Evolutionary conservation across 371 early-diverging fungal species (phyloP).

Genomic region (Mycotypha africana): DNA sequence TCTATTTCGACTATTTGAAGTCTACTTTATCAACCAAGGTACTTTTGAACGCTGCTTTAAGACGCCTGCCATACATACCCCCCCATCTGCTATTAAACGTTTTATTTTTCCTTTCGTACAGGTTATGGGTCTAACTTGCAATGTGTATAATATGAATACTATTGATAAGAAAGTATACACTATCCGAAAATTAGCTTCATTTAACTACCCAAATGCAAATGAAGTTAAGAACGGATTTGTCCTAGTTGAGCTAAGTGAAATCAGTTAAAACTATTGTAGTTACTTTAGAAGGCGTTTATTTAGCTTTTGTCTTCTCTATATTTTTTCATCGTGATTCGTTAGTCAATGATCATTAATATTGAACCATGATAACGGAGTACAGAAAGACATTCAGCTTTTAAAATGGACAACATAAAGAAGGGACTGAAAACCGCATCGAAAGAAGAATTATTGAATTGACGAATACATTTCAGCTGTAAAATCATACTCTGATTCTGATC

Average conservation of each 20-base stretch:
- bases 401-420: constrained; percentile 8
- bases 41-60: constrained; percentile 4
- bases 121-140: constrained; percentile 4
- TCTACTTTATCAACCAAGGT: constrained; percentile 2
- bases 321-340: constrained; percentile 5
- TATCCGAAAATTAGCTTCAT: constrained; percentile 2
- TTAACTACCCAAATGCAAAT: constrained; percentile 11
- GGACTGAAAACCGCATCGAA: constrained; percentile 1
- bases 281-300: constrained; percentile 6
- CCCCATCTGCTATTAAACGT: constrained; percentile 4
- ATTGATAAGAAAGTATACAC: constrained; percentile 7
- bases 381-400: constrained; percentile 2
- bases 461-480: constrained; percentile 6
- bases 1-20: constrained; percentile 2
- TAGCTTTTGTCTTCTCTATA: constrained; percentile 10
- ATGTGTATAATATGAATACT: constrained; percentile 6
- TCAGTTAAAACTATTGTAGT: neutral
- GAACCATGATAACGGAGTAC: constrained; percentile 4
- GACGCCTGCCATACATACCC: constrained; percentile 6
- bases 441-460: constrained; percentile 2
- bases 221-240: constrained; percentile 7
- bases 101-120: constrained; percentile 6
- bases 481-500: neutral
- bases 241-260: constrained; percentile 10
- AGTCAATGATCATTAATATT: constrained; percentile 1